Conservation (phyloP, 306 rosid genomes). For the Cucumis hystrix region DNA sequence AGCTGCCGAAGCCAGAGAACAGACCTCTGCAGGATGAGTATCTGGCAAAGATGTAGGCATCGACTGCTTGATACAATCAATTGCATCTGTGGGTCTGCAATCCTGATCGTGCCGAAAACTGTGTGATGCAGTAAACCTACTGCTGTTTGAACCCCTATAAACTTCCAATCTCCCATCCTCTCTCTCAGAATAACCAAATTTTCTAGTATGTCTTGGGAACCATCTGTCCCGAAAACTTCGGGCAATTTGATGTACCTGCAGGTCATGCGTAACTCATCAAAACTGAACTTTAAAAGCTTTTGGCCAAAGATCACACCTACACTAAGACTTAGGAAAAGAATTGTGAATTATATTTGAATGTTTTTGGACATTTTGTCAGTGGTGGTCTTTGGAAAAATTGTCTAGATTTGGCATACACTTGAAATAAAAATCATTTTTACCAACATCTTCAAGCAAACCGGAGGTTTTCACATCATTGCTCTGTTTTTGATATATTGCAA, state of each 20-base stretch:
- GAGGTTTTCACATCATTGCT: background rate
- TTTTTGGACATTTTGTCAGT: background rate
- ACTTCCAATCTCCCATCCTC: conserved; percentile 50
- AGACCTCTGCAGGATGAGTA: conserved; percentile 33
- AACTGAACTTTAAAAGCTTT: background rate
- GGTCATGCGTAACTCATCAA: conserved; percentile 11
- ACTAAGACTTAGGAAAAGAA: background rate
- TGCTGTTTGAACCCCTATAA: conserved; percentile 39
- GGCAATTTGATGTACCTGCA: conserved; percentile 96
- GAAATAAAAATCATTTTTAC: background rate
- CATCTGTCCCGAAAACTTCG: conserved; percentile 91
- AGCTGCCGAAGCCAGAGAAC: conserved; percentile 26
- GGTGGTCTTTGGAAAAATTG: background rate
- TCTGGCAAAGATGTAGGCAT: conserved; percentile 21
- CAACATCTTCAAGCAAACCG: background rate
- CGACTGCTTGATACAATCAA: conserved; percentile 39
- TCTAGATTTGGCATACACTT: background rate
- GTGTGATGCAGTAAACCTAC: conserved; percentile 36
- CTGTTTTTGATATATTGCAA: background rate
- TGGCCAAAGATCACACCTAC: background rate
- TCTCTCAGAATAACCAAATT: conserved; percentile 43
- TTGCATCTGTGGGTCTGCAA: conserved; percentile 48
- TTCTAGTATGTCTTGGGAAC: conserved; percentile 57
- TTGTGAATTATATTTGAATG: background rate
- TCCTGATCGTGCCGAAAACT: conserved; percentile 48